Conservation (phyloP, 176 grass and related monocot species). For the Oryza brachyantha region DNA sequence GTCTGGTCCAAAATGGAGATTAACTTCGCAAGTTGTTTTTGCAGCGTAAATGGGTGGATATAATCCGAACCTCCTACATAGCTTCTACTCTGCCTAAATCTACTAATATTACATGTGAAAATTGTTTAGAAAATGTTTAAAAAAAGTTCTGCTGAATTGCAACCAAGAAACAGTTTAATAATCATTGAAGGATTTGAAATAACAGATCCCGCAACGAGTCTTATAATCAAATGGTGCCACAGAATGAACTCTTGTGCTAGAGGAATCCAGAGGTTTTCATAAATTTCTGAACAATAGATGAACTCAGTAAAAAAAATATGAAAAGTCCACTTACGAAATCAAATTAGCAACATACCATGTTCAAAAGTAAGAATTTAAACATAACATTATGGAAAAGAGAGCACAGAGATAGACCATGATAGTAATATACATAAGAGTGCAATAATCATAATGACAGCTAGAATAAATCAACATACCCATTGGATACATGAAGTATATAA, state of each 20-base stretch:
- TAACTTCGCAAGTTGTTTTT: background rate
- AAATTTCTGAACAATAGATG: background rate
- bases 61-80: background rate
- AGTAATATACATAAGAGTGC: too few species aligned
- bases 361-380: background rate
- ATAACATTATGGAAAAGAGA: background rate
- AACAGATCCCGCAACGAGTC: background rate
- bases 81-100: background rate
- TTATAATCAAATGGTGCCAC: background rate
- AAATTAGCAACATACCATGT: background rate
- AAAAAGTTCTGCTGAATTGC: background rate
- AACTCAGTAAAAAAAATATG: background rate
- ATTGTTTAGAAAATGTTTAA: background rate
- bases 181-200: background rate
- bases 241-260: background rate
- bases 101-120: background rate
- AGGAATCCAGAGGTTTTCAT: background rate
- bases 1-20: too few species aligned
- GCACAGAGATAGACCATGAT: background rate
- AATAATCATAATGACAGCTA: background rate
- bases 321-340: background rate
- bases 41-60: background rate
- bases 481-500: background rate
- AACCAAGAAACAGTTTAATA: background rate
- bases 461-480: background rate